phyloP scores from a whole-genome alignment of 2,329 filamentous ascomycete species.

The Talaromyces sp. region DNA sequence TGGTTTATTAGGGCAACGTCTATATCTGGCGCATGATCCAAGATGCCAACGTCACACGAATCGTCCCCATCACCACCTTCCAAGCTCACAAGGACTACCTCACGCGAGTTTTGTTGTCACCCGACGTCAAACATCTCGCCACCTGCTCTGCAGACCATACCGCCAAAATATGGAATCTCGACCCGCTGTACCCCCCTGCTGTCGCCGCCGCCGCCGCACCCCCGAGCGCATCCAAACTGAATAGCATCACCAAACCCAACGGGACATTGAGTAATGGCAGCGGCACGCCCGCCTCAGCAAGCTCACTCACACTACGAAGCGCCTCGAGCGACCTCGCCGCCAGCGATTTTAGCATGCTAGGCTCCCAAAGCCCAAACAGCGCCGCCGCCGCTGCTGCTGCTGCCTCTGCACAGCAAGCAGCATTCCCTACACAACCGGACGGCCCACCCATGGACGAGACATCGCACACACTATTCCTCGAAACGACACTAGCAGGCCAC shows the following conservation, averaged over 20 bases:
- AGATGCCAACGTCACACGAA: conserved; percentile 72
- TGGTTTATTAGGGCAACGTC: conserved; percentile 70
- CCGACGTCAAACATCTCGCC: conserved; percentile 88
- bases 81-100: conserved; percentile 89
- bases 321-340: conserved; percentile 10
- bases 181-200: conserved; percentile 53
- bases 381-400: conserved; percentile 14
- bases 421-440: conserved; percentile 32
- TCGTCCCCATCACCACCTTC: conserved; percentile 84
- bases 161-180: conserved; percentile 93
- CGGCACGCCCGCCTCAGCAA: conserved; percentile 1
- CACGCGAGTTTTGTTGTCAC: conserved; percentile 83
- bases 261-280: conserved; percentile 4
- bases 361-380: background rate
- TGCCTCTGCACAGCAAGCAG: conserved; percentile 16
- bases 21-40: conserved; percentile 96
- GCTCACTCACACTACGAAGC: background rate
- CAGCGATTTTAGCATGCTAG: conserved; percentile 10
- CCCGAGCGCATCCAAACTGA: conserved; percentile 10
- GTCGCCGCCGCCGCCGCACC: conserved; percentile 28
- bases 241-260: conserved; percentile 5
- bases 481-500: conserved; percentile 83
- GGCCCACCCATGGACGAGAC: conserved; percentile 38
- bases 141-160: conserved; percentile 93
- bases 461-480: conserved; percentile 63